These are phyloP conservation scores for Amanita jacksonii DNA, from an alignment of 768 basidiomycete genomes.

Conservation along the genomic window DNA sequence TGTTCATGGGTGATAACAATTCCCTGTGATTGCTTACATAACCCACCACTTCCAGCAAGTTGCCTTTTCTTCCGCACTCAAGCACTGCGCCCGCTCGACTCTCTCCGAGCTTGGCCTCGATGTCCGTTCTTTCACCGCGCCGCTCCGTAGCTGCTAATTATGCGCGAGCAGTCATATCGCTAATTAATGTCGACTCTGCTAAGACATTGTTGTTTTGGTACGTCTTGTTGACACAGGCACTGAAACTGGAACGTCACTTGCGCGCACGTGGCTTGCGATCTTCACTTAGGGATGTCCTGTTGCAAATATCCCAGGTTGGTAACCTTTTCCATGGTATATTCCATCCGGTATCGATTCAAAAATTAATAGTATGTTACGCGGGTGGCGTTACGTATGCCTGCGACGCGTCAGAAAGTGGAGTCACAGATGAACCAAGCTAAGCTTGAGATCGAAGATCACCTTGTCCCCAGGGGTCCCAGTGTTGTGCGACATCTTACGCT, in stretches of 20 bases:
- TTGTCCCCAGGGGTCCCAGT: slow-evolving; percentile 54
- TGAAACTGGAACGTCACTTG: slow-evolving; percentile 53
- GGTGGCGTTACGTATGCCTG: slow-evolving; percentile 52
- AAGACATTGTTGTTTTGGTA: slow-evolving; percentile 55
- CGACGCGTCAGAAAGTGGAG: slow-evolving; percentile 48
- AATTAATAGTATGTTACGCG: slow-evolving; percentile 50
- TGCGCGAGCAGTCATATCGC: neutral
- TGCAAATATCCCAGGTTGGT: slow-evolving; percentile 42
- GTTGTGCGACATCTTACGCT: slow-evolving; percentile 59
- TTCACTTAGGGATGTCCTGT: slow-evolving; percentile 42
- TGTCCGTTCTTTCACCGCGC: neutral
- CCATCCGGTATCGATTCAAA: too few relatives aligned
- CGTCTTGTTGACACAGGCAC: slow-evolving; percentile 37
- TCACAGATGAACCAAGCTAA: slow-evolving; percentile 56
- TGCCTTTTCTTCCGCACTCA: too few relatives aligned
- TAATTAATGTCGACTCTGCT: slow-evolving; percentile 31
- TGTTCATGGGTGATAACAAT: slow-evolving; percentile 23
- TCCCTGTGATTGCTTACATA: neutral
- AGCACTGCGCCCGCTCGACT: too few relatives aligned
- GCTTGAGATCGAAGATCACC: slow-evolving; percentile 52
- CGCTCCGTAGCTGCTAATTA: neutral
- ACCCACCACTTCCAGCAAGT: too few relatives aligned
- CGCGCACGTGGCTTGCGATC: slow-evolving; percentile 48
- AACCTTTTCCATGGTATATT: too few relatives aligned
- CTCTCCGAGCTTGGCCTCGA: neutral